phyloP scores from a whole-genome alignment of 371 early-diverging fungal genomes.

The Apophysomyces variabilis region DNA sequence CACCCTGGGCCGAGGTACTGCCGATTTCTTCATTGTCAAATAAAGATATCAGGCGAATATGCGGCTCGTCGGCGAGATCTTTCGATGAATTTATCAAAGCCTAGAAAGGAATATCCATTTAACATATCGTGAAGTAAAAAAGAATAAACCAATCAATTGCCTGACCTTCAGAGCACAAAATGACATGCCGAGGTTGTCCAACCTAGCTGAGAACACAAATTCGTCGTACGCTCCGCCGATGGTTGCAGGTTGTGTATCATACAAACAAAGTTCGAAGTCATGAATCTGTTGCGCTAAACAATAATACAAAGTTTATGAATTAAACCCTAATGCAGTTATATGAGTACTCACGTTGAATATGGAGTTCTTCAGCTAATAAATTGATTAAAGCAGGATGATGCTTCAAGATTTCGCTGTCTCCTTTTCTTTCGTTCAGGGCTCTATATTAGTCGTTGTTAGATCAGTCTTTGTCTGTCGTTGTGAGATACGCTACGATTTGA shows the following conservation, averaged over 20 bases:
- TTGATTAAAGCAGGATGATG: slow-evolving; percentile 82
- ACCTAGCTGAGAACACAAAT: slow-evolving; percentile 88
- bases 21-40: slow-evolving; percentile 99
- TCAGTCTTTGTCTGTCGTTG: neutral
- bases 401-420: slow-evolving; percentile 24
- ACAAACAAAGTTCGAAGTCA: slow-evolving; percentile 96
- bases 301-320: neutral
- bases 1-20: slow-evolving; percentile 89
- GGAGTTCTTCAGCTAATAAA: slow-evolving; percentile 71
- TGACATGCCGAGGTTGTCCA: slow-evolving; percentile 94
- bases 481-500: slow-evolving; percentile 54
- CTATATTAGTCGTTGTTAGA: neutral
- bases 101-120: slow-evolving; percentile 27
- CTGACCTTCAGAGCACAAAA: slow-evolving; percentile 77
- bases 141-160: neutral
- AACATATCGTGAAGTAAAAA: neutral
- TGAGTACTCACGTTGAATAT: slow-evolving; percentile 35
- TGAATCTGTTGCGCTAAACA: slow-evolving; percentile 69
- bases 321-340: neutral
- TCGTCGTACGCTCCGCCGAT: slow-evolving; percentile 89
- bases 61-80: slow-evolving; percentile 63
- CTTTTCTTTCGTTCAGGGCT: slow-evolving; percentile 4
- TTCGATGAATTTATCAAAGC: slow-evolving; percentile 58
- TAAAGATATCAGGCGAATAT: slow-evolving; percentile 82
- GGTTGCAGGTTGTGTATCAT: slow-evolving; percentile 74